A percentile compares a stretch with the other conserved stretches of the same genome.
These are phyloP conservation scores for Friedmanniomyces endolithicus DNA, from an alignment of 495 filamentous ascomycete species.

Conservation along the genomic window DNA sequence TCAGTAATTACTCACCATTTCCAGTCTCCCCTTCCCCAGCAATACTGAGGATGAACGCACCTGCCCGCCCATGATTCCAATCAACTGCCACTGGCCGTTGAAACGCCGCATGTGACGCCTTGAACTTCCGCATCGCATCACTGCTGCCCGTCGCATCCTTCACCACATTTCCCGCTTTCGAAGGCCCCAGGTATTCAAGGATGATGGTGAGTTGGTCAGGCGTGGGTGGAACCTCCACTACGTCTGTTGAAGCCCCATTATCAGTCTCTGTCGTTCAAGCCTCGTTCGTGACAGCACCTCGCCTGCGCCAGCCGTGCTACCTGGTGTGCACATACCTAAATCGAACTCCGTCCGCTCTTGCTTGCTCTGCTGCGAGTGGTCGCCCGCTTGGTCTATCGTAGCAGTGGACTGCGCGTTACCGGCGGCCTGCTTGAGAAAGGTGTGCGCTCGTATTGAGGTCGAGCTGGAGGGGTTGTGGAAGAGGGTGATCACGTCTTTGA, in stretches of 20 bases:
- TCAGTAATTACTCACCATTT: background rate
- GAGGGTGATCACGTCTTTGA: conserved; percentile 74
- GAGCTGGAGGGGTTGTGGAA: conserved; percentile 69
- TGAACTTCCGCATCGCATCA: conserved; percentile 67
- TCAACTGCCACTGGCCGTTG: conserved; percentile 69
- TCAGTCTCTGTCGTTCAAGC: background rate
- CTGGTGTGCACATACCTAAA: conserved; percentile 38
- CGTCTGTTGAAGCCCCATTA: conserved; percentile 33
- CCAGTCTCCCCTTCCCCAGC: background rate
- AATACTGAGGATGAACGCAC: conserved; percentile 30
- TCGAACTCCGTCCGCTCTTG: conserved; percentile 58
- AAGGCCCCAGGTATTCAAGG: conserved; percentile 63
- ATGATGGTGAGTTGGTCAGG: conserved; percentile 74
- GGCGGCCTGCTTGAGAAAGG: conserved; percentile 62
- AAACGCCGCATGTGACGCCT: conserved; percentile 45
- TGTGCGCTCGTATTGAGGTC: conserved; percentile 52
- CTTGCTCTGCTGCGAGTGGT: conserved; percentile 43
- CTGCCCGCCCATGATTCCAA: conserved; percentile 79
- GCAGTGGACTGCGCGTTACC: conserved; percentile 46
- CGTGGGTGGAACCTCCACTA: conserved; percentile 72
- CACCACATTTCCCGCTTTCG: conserved; percentile 47
- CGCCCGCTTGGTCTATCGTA: conserved; percentile 54
- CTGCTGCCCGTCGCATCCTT: conserved; percentile 54
- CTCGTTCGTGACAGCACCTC: too few species aligned
- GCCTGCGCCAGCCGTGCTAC: background rate